These are phyloP conservation scores for Penicillium maclennaniae DNA, from an alignment of 495 filamentous ascomycete species.

Conservation along the genomic window DNA sequence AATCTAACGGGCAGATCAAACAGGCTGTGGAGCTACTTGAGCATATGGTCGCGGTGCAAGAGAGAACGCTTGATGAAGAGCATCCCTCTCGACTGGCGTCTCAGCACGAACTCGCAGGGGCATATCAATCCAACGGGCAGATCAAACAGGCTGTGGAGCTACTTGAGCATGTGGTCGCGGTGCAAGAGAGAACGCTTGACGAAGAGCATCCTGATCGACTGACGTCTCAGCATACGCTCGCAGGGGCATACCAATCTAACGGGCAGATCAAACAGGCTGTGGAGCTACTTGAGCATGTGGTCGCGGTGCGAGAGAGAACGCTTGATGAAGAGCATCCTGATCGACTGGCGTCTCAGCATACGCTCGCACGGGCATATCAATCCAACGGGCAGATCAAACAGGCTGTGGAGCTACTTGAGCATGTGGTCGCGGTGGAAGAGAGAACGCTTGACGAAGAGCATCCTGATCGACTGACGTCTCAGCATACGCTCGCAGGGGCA, in stretches of 20 bases:
- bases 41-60: conserved; percentile 25
- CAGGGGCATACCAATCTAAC: too few species aligned
- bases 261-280: conserved; percentile 20
- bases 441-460: conserved; percentile 24
- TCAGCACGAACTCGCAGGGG: conserved; percentile 2
- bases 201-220: conserved; percentile 27
- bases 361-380: not conserved
- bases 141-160: conserved; percentile 22
- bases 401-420: conserved; percentile 25
- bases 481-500: conserved; percentile 2
- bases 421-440: conserved; percentile 25
- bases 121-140: too few species aligned
- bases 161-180: conserved; percentile 29
- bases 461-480: conserved; percentile 12
- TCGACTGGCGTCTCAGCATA: conserved; percentile 14
- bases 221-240: conserved; percentile 2
- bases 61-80: conserved; percentile 20
- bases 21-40: conserved; percentile 26
- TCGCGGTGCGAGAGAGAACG: conserved; percentile 18
- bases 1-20: not conserved
- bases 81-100: conserved; percentile 19
- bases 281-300: conserved; percentile 25
- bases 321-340: conserved; percentile 24
- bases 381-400: conserved; percentile 5
- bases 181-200: conserved; percentile 14